phyloP scores from a whole-genome alignment of 2,329 filamentous ascomycete species.

The Cercospora sp. region DNA sequence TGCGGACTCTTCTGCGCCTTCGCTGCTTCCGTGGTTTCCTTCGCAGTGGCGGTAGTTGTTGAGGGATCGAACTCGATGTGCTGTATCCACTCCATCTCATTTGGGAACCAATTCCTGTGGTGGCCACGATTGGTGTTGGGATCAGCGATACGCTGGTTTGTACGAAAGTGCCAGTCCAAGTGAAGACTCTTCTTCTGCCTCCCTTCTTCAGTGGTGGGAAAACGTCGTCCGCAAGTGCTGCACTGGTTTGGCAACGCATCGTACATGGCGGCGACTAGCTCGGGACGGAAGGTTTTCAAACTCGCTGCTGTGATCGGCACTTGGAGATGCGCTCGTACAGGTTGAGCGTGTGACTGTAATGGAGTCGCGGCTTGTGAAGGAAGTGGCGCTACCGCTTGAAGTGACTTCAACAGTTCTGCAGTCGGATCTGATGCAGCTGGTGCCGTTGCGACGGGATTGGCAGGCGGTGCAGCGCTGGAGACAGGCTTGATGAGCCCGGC shows the following conservation, averaged over 20 bases:
- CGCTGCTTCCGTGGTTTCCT: conserved; percentile 43
- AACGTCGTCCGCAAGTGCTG: conserved; percentile 86
- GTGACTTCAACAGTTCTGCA: conserved; percentile 30
- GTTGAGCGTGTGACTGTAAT: conserved; percentile 14
- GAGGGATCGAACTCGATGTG: conserved; percentile 75
- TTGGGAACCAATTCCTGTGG: conserved; percentile 92
- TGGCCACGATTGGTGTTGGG: conserved; percentile 75
- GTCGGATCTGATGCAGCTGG: conserved; percentile 24
- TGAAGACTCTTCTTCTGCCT: conserved; percentile 84
- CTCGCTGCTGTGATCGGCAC: conserved; percentile 35
- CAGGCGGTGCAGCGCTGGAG: conserved; percentile 11
- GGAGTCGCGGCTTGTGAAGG: conserved; percentile 27
- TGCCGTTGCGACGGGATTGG: conserved; percentile 17
- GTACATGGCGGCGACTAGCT: conserved; percentile 73
- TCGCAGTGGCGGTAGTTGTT: conserved; percentile 45
- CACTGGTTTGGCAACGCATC: conserved; percentile 83
- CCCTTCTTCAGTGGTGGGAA: conserved; percentile 73
- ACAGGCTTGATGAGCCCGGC: conserved; percentile 31
- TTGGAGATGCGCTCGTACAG: conserved; percentile 9
- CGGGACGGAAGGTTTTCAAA: conserved; percentile 60
- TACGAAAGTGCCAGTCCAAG: conserved; percentile 97
- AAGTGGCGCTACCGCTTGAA: conserved; percentile 32
- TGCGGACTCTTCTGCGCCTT: conserved; percentile 57
- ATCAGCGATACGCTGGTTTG: conserved; percentile 84
- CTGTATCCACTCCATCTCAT: conserved; percentile 89